These are phyloP conservation scores for Amanita inopinata DNA, from an alignment of 768 basidiomycete genomes.

Conservation along the genomic window DNA sequence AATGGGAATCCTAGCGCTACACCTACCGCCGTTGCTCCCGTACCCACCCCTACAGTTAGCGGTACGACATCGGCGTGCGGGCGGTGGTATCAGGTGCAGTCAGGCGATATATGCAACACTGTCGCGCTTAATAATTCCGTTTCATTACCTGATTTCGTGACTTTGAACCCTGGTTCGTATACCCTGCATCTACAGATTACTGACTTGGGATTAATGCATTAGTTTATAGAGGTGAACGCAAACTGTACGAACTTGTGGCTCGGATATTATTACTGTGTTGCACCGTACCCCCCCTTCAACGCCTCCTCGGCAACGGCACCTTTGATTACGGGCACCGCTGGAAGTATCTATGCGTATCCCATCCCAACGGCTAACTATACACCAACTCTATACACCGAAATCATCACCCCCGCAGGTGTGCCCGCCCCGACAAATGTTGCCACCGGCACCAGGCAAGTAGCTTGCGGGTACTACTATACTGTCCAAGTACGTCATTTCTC, in stretches of 20 bases:
- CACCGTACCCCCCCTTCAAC: conserved; percentile 16
- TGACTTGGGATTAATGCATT: conserved; percentile 15
- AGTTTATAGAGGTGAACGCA: conserved; percentile 16
- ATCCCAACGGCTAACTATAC: conserved; percentile 13
- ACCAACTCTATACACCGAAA: conserved; percentile 13
- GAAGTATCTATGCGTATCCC: conserved; percentile 10
- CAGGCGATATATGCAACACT: conserved; percentile 14
- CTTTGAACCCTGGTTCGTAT: conserved; percentile 16
- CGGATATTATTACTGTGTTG: conserved; percentile 13
- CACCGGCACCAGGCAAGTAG: conserved; percentile 13
- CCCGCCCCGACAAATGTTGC: conserved; percentile 16
- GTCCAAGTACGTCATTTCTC: conserved; percentile 6
- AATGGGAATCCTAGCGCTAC: conserved; percentile 12
- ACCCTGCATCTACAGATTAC: conserved; percentile 10
- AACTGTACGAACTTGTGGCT: conserved; percentile 12
- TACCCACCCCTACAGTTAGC: conserved; percentile 15
- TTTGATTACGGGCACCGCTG: conserved; percentile 7
- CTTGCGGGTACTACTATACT: conserved; percentile 15
- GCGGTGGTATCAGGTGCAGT: conserved; percentile 15
- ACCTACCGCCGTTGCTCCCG: conserved; percentile 12
- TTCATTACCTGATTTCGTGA: conserved; percentile 15
- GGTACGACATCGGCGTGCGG: conserved; percentile 18
- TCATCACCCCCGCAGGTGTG: conserved; percentile 14
- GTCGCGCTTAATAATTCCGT: conserved; percentile 11
- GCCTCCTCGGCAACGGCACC: conserved; percentile 7